These are phyloP conservation scores for Pythium aphanidermatum DNA, from an alignment of 352 stramenopile species.

Conservation along the genomic window DNA sequence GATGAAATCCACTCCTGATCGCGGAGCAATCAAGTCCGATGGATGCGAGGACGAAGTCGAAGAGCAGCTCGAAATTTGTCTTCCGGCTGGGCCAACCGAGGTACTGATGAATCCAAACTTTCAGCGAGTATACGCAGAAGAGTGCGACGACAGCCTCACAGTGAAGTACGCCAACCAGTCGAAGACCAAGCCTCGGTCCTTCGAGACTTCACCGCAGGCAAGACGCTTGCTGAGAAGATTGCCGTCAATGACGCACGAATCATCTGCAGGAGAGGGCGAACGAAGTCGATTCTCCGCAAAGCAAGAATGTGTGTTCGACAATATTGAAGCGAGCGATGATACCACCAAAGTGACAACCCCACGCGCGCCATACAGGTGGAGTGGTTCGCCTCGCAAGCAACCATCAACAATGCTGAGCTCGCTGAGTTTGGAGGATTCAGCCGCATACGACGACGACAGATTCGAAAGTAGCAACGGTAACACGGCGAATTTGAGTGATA, in stretches of 20 bases:
- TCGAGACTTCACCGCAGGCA: neutral
- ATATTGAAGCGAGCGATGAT: no score
- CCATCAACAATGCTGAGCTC: no score
- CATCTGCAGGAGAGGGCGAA: no score
- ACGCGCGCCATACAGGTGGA: no score
- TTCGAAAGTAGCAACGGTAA: slow-evolving; percentile 4
- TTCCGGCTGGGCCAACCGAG: slow-evolving; percentile 44
- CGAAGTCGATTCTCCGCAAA: no score
- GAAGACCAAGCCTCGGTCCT: slow-evolving; percentile 1
- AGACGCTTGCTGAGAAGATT: neutral
- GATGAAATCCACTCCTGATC: no score
- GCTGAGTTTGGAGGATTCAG: slow-evolving; percentile 6
- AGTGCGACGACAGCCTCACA: slow-evolving; percentile 70
- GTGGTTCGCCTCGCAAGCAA: no score
- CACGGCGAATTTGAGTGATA: slow-evolving; percentile 36
- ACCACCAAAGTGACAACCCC: no score
- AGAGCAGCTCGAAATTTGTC: slow-evolving; percentile 22
- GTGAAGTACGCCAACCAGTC: slow-evolving; percentile 48
- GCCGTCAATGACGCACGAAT: no score
- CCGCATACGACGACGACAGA: slow-evolving; percentile 1
- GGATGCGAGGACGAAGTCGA: slow-evolving; percentile 14
- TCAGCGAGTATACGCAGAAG: slow-evolving; percentile 71
- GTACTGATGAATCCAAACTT: slow-evolving; percentile 79
- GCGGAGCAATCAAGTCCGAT: no score
- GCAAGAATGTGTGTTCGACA: no score